Percentiles rank a stretch among this genome's conserved stretches.
Conservation (phyloP, 768 basidiomycete genomes). For the Boletus edulis region DNA sequence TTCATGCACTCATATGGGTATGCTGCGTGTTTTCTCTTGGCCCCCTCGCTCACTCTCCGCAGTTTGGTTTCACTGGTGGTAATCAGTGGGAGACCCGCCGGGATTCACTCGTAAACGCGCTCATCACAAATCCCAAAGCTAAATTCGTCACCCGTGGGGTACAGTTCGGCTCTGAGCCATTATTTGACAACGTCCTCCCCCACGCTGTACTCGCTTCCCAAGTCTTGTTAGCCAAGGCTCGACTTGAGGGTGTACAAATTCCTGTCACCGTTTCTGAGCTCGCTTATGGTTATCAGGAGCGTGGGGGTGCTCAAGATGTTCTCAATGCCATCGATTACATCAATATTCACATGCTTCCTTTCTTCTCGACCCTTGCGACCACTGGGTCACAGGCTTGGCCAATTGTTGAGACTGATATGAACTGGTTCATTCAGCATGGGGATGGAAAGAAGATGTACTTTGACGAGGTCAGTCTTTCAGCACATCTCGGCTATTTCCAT, state of each 20-base stretch:
- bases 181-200: conserved; percentile 56
- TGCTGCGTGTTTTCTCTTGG: conserved; percentile 9
- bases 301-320: conserved; percentile 51
- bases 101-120: conserved; percentile 46
- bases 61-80: conserved; percentile 39
- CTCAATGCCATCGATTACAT: conserved; percentile 61
- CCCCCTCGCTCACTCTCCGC: background rate
- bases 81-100: conserved; percentile 54
- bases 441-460: conserved; percentile 74
- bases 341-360: conserved; percentile 70
- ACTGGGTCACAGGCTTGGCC: conserved; percentile 62
- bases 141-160: conserved; percentile 65
- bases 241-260: conserved; percentile 50
- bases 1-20: conserved; percentile 78
- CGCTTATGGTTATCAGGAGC: conserved; percentile 58
- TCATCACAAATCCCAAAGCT: conserved; percentile 60
- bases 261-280: conserved; percentile 69
- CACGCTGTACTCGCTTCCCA: conserved; percentile 49
- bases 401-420: conserved; percentile 52
- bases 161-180: conserved; percentile 72
- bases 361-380: conserved; percentile 41
- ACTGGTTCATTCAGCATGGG: conserved; percentile 65
- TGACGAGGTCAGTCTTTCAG: conserved; percentile 48
- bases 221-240: conserved; percentile 47
- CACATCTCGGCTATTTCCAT: background rate